These are phyloP conservation scores for Rubia tinctorum DNA, from an alignment of 305 asterid genomes.

Conservation along the genomic window DNA sequence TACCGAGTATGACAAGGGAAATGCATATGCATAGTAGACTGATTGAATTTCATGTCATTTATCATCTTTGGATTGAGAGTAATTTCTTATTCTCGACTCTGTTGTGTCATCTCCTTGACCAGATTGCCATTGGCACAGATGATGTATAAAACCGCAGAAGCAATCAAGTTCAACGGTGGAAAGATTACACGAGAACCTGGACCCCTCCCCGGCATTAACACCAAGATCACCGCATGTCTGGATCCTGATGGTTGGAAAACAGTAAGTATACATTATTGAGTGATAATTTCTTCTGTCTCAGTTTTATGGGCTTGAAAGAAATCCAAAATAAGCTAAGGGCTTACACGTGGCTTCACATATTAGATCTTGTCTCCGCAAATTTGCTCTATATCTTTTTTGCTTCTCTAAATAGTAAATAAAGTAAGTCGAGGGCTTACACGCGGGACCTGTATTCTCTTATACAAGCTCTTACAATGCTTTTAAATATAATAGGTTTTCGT, in stretches of 20 bases:
- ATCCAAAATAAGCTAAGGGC: not conserved
- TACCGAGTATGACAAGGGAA: slow-evolving; percentile 86
- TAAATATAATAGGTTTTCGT: slow-evolving; percentile 22
- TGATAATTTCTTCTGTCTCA: slow-evolving; percentile 1
- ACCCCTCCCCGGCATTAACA: slow-evolving; percentile 87
- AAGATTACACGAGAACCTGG: slow-evolving; percentile 90
- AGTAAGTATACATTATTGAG: slow-evolving; percentile 43
- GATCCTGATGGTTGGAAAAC: slow-evolving; percentile 99
- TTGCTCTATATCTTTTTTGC: not conserved
- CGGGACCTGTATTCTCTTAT: no score
- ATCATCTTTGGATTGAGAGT: not conserved
- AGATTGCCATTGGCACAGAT: slow-evolving; percentile 95
- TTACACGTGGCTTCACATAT: not conserved
- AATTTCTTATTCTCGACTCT: not conserved
- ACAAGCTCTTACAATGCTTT: no score
- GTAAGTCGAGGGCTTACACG: not conserved
- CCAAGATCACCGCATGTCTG: slow-evolving; percentile 90
- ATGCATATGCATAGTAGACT: slow-evolving; percentile 84
- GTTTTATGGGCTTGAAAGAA: not conserved
- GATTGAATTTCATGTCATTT: not conserved
- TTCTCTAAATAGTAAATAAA: no score
- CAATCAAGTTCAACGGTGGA: slow-evolving; percentile 73
- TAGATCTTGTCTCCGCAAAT: not conserved
- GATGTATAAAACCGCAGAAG: slow-evolving; percentile 97
- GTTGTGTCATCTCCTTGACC: slow-evolving; percentile 15